phyloP scores from a whole-genome alignment of 352 stramenopile genomes.

The Peronospora farinosa region DNA sequence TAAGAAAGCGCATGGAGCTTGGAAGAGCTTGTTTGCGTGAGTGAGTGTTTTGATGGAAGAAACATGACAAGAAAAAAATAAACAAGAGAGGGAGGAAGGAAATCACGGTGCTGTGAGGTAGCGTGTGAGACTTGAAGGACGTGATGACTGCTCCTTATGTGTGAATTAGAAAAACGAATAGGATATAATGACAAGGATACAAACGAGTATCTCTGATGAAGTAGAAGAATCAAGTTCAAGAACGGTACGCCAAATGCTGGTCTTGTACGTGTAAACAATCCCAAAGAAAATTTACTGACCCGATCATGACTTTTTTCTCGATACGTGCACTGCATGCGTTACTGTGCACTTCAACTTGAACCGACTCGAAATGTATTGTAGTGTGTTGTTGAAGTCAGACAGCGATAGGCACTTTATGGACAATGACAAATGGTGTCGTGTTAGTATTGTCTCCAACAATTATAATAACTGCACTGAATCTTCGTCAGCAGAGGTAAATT shows the following conservation, averaged over 20 bases:
- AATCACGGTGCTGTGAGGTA: constrained; percentile 8
- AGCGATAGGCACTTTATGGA: no score
- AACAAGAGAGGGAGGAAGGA: constrained; percentile 33
- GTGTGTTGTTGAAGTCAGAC: no score
- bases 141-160: constrained; percentile 15
- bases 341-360: constrained; percentile 14
- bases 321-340: no score
- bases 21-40: constrained; percentile 12
- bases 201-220: constrained; percentile 11
- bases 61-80: constrained; percentile 36
- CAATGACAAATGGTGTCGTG: no score
- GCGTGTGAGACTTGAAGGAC: constrained; percentile 11
- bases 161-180: constrained; percentile 30
- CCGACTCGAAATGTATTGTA: constrained; percentile 16
- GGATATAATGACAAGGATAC: constrained; percentile 13
- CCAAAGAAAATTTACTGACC: constrained; percentile 11
- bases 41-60: constrained; percentile 54
- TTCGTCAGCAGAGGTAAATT: constrained; percentile 15
- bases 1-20: constrained; percentile 24
- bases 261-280: constrained; percentile 19
- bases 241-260: constrained; percentile 15
- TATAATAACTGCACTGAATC: no score
- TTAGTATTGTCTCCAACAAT: no score
- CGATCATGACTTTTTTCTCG: background rate
- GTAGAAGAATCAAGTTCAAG: constrained; percentile 16